Percentiles rank a stretch among this genome's conserved stretches.
Evolutionary conservation across 768 basidiomycete species (phyloP).

Genomic region (Lactifluus hygrophoroides): DNA sequence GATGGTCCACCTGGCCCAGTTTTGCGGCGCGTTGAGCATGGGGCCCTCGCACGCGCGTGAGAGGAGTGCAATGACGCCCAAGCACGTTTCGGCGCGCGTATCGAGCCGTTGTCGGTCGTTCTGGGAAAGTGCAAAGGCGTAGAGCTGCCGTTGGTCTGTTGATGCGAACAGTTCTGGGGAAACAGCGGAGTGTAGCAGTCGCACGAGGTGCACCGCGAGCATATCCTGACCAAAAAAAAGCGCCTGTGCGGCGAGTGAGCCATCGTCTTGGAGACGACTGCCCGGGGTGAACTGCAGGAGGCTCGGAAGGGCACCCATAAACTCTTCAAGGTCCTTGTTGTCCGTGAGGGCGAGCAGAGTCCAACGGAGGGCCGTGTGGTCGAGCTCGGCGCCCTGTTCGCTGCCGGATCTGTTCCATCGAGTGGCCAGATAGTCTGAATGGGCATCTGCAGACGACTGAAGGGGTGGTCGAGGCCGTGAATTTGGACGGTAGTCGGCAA

Average conservation of each 20-base stretch:
- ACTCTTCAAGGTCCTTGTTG: conserved; percentile 4
- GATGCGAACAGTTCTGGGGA: background rate
- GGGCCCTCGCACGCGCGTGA: background rate
- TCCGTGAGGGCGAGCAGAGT: conserved; percentile 5
- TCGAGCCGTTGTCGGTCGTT: conserved; percentile 4
- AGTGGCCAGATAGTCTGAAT: background rate
- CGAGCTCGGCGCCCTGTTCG: conserved; percentile 3
- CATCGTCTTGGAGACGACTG: background rate
- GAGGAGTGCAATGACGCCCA: conserved; percentile 1
- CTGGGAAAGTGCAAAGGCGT: background rate
- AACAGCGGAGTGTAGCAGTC: conserved; percentile 2
- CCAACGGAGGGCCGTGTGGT: conserved; percentile 14
- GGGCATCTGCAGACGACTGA: background rate
- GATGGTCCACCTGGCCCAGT: conserved; percentile 3
- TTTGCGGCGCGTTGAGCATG: background rate
- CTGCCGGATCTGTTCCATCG: background rate
- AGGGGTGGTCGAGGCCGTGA: background rate
- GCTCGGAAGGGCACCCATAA: background rate
- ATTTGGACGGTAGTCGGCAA: background rate
- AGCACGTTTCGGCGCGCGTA: background rate
- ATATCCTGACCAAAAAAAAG: conserved; percentile 9
- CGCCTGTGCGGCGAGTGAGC: background rate
- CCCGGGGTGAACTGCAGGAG: conserved; percentile 5
- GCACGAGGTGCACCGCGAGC: background rate
- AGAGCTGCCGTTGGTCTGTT: too few species aligned